Base-by-base conservation (phyloP, 805 yeast species). In the Tetrapisispora fleetii region DNA sequence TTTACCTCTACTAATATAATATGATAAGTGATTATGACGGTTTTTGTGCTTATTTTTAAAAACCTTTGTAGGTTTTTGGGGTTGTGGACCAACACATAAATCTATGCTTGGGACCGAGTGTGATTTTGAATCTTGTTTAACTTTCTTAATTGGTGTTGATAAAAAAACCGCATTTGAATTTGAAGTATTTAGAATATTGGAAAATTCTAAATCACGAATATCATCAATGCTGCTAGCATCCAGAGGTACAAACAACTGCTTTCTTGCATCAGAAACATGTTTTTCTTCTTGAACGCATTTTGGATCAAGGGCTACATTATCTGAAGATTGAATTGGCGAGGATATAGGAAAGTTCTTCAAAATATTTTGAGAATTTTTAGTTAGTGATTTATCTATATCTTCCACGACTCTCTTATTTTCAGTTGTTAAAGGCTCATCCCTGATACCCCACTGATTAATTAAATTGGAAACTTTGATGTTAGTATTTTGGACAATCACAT, bases 1-100 rank as follows among this genome's bases (percentile, higher is more conserved):
- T 48, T 52, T 48, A 7, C 57, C 58, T 40, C 60, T 52, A 1
- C 53, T 50, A 9, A 64, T 61, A 50, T 58, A 59, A 24, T 51
- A 50, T 33, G 46, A 40, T 18, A 60, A 47, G 9, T 22, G 37
- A 4, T 32, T 5, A 9, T 38, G 13, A 9, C 30, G 16, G 16
- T 2, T 22, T 21, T 22, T 14, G 3, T 16, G 5, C 6, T 22
- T 24, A 2, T 6, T 18, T 43, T 36, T 27, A 13, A 17, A 10
- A 18, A 6, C 27, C 27, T 27, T 24, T 6, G 17, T 30, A 10
- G 13, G 9, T 3, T 18, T 18, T n/a, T 30, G 17, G 5, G 13
- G 4, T 32, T 32, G 35, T 32, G 35, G 35, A 22, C 24, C 27
- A 18, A 19, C 18, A 9, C 8, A 8, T 7, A 22, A 18, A n/a